Evolutionary conservation across 768 basidiomycete genomes (phyloP), one percentile per base, ranked within the genome.

Genomic region (Pulveroboletus sp.): DNA sequence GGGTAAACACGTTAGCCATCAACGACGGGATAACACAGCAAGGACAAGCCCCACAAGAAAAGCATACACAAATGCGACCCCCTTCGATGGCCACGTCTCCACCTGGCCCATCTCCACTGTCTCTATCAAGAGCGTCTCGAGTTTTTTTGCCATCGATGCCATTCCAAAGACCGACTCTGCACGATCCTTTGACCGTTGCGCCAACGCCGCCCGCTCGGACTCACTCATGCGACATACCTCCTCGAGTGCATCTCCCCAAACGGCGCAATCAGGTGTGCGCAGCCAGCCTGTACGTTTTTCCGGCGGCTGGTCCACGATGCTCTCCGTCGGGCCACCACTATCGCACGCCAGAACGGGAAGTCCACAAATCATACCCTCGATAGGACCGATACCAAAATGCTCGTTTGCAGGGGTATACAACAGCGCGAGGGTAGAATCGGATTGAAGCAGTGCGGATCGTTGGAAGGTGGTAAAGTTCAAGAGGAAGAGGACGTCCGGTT

Each of bases 341-440:
- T 90, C 71, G 59, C 87, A 91, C 0, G 93, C 94, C 17, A 99
- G 70, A 1, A 98, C 86, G 0, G 94, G 93, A 0, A 98, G 67
- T 3, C 93, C 91, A 41, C 89, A 93, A 8, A 83, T 78, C 93
- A 97, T 97, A 0, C 82, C 93, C 66, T 99, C 95, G 3, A 97
- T 80, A 2, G 96, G 95, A 0, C 86, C 94, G 57, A 99, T 97
- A 2, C 95, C 96, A 65, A 98, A 96, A 66, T 99, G 95, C 61
- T 99, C 95, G 66, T 95, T 95, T 8, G 79, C 73, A 0, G 95
- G 96, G 0, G 95, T 99, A 66, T 99, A 99, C 7, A 99, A 76
- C 0, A 98, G 74, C 0, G 81, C 89, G 14, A 81, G 68, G 0
- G 91, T 89, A 5, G 76, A 78, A 0, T 79, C 65, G 5, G 81